phyloP scores from a whole-genome alignment of 495 filamentous ascomycete genomes.

The Aspergillus funiculosus region DNA sequence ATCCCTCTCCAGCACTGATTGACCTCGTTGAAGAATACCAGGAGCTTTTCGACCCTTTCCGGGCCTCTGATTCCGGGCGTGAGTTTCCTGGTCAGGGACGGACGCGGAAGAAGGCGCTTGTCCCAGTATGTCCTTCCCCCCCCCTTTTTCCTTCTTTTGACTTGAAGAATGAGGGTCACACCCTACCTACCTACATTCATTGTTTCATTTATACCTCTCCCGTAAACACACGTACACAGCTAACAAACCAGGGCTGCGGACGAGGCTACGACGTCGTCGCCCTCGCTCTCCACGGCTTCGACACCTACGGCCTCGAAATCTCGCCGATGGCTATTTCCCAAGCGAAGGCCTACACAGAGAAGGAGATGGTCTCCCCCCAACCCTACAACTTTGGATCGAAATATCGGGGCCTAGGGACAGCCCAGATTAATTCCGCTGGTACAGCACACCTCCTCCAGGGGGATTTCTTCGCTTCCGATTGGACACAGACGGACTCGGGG shows the following conservation, averaged over 20 bases:
- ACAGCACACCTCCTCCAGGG: conserved; percentile 48
- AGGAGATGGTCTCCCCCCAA: conserved; percentile 13
- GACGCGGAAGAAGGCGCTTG: conserved; percentile 31
- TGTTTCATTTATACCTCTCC: background rate
- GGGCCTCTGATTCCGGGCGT: conserved; percentile 2
- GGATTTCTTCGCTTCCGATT: conserved; percentile 56
- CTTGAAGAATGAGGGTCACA: too few relatives aligned
- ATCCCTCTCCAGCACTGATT: conserved; percentile 38
- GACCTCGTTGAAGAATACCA: conserved; percentile 35
- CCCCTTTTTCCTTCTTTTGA: background rate
- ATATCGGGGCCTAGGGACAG: background rate
- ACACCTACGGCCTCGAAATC: conserved; percentile 25
- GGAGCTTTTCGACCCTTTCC: conserved; percentile 20
- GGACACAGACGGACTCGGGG: conserved; percentile 17
- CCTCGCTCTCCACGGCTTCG: conserved; percentile 29
- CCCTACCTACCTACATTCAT: background rate
- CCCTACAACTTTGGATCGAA: conserved; percentile 18
- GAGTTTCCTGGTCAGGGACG: too few relatives aligned
- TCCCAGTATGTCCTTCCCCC: conserved; percentile 26
- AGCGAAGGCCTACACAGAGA: conserved; percentile 18
- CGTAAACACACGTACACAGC: background rate
- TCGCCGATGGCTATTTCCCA: conserved; percentile 20
- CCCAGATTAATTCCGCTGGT: background rate
- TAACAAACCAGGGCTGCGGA: conserved; percentile 24
- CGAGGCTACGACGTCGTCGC: conserved; percentile 31